Base-by-base conservation (phyloP, 208 protist genomes). In the Naegleria fowleri region DNA sequence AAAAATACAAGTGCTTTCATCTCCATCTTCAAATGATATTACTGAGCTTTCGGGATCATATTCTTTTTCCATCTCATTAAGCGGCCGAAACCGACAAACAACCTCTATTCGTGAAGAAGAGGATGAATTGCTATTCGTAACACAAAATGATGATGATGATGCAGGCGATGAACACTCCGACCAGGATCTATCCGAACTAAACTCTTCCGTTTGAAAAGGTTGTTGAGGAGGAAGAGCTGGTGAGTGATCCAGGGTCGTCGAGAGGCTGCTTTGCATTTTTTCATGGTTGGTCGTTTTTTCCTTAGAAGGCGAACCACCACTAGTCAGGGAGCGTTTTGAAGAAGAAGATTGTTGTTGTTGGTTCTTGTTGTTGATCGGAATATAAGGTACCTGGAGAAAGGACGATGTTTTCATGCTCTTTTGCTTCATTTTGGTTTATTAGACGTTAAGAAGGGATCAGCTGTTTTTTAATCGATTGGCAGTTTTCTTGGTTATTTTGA, bases 51-150 rank as follows among this genome's bases (percentile, higher is more conserved):
- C 29, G 9, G 29, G n/a, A 76, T 39, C 36, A 39, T 39, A 13
- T 5, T 39, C 6, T 67, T 2, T 38, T 33, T 90, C 86, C 7
- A 90, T 16, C 6, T 58, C 22, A 43, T 90, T 90, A 43, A 58
- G 48, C 9, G 86, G 86, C 40, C 86, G 59, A 43, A 90, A 76
- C n/a, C 86, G 5, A 90, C 86, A 90, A 76, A 90, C 33, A 0
- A 90, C 86, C 43, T 67, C 11, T 67, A 67, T 67, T 67, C 55
- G 55, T 13, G 55, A 67, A 22, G 11, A 67, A 22, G 3, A 67
- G n/a, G n/a, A n/a, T n/a, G n/a, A n/a, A n/a, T n/a, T n/a, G n/a
- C n/a, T n/a, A n/a, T n/a, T n/a, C n/a, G n/a, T n/a, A 67, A 2
- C 11, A 67, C 11, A 4, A 67, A 67, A 29, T 22, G 55, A 67